Evolutionary conservation across 176 grass and related monocot species (phyloP), one percentile per base, ranked within the genome.

Genomic region (Phoenix dactylifera): DNA sequence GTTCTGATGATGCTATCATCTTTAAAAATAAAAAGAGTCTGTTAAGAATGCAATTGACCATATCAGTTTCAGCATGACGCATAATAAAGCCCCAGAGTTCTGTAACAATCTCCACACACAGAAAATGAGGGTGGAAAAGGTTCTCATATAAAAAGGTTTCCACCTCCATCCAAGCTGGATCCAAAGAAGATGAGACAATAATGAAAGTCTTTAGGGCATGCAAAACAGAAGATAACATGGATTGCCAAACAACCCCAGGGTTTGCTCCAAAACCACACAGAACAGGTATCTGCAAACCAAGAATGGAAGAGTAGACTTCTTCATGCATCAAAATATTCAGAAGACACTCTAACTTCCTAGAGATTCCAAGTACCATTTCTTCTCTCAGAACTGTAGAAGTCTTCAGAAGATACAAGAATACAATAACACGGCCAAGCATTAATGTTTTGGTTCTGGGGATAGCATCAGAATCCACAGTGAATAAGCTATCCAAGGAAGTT

Each of bases 51-150:
- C 82, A 77, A 58, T 56, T 55, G 15, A 52, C 29, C 51, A 69
- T 65, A 71, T 70, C 75, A 57, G 49, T 74, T 80, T 83, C 92
- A 25, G 80, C 83, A 73, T 85, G 50, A 50, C 76, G 83, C 66
- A 88, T 26, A 32, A 91, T 73, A 73, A 91, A 97, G 65, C 83
- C 90, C 77, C 76, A 88, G 58, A 97, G 68, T 64, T 97, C 92
- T 64, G 84, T 88, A 57, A 82, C 22, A 75, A 97, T 80, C 75
- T 85, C 87, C 67, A 85, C 54, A 58, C 83, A 85, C 63, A 97
- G 78, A 66, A 77, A 85, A 83, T 97, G 92, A 51, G 84, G 80
- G 50, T 83, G 78, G 69, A 87, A 88, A 78, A 97, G 59, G 53
- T 82, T 88, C 66, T 80, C 74, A 60, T 91, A 72, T 73, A 97